Evolutionary conservation across 179 eudicot species (phyloP).

Genomic region (Actinidia chinensis): DNA sequence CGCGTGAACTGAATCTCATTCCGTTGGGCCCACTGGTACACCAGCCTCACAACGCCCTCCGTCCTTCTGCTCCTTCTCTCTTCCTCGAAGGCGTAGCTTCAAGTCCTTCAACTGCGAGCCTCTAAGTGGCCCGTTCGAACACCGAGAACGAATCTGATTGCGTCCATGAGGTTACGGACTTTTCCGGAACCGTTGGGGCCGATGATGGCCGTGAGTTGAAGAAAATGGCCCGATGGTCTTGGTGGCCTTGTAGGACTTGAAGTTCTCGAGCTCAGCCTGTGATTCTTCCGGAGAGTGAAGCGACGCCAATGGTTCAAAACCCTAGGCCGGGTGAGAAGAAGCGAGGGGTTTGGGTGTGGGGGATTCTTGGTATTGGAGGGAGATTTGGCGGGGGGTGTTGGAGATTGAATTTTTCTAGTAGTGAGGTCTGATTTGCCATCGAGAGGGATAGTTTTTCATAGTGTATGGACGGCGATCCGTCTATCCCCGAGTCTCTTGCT

Average conservation of each 20-base stretch:
- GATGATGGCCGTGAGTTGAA: slow-evolving; percentile 88
- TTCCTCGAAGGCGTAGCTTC: slow-evolving; percentile 73
- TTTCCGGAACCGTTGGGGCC: slow-evolving; percentile 96
- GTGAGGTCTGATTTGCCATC: no score
- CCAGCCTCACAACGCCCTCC: slow-evolving; percentile 73
- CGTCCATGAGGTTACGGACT: slow-evolving; percentile 97
- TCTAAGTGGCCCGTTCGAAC: slow-evolving; percentile 78
- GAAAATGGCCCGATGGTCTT: slow-evolving; percentile 86
- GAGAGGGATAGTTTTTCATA: no score
- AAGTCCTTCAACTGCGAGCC: slow-evolving; percentile 86
- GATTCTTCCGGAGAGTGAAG: slow-evolving; percentile 59
- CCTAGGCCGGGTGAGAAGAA: slow-evolving; percentile 29
- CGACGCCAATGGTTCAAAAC: slow-evolving; percentile 37
- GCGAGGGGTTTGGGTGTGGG: slow-evolving; percentile 6
- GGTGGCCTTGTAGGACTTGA: slow-evolving; percentile 90
- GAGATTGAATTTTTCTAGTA: no score
- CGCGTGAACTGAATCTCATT: slow-evolving; percentile 63
- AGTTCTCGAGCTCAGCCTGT: slow-evolving; percentile 82
- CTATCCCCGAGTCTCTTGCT: no score
- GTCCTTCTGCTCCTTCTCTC: slow-evolving; percentile 75
- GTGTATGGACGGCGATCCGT: no score
- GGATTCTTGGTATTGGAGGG: neutral
- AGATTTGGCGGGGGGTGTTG: slow-evolving; percentile 11
- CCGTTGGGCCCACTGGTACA: slow-evolving; percentile 46
- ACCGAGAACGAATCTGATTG: slow-evolving; percentile 93